Evolutionary conservation across 1,139 yeast species (phyloP).

Genomic region (Starmera stellimalicola): DNA sequence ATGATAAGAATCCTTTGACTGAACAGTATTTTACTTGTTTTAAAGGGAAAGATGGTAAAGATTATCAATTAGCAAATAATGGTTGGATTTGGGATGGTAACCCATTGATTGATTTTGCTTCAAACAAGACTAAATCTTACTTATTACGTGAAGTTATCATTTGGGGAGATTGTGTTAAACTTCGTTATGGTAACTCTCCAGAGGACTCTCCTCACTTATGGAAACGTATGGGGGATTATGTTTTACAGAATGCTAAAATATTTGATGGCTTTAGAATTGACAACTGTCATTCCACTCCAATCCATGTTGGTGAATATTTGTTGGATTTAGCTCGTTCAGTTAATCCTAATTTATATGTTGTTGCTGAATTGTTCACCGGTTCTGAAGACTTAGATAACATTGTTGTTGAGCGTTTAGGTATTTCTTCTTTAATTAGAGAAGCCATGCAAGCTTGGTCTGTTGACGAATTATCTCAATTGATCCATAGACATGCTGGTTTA

Average conservation of each 20-base stretch:
- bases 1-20: constrained; percentile 49
- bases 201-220: constrained; percentile 85
- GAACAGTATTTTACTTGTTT: constrained; percentile 87
- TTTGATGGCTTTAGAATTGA: constrained; percentile 91
- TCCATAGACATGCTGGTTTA: constrained; percentile 89
- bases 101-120: constrained; percentile 89
- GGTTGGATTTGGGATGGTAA: constrained; percentile 99
- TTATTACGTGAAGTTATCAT: constrained; percentile 87
- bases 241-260: constrained; percentile 60
- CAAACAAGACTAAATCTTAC: constrained; percentile 68
- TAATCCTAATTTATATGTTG: constrained; percentile 82
- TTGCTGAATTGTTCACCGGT: constrained; percentile 91
- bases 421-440: constrained; percentile 82
- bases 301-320: constrained; percentile 85
- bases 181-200: constrained; percentile 70
- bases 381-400: constrained; percentile 84
- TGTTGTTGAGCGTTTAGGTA: constrained; percentile 84
- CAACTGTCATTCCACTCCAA: constrained; percentile 92
- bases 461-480: constrained; percentile 74
- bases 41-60: constrained; percentile 38
- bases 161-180: constrained; percentile 96
- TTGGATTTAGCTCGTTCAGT: constrained; percentile 81
- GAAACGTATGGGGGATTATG: constrained; percentile 79
- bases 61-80: constrained; percentile 77
- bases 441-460: constrained; percentile 97